Percentiles rank a stretch among this genome's conserved stretches.
Evolutionary conservation across 768 basidiomycete species (phyloP).

Genomic region (Candolleomyces efflorescens): DNA sequence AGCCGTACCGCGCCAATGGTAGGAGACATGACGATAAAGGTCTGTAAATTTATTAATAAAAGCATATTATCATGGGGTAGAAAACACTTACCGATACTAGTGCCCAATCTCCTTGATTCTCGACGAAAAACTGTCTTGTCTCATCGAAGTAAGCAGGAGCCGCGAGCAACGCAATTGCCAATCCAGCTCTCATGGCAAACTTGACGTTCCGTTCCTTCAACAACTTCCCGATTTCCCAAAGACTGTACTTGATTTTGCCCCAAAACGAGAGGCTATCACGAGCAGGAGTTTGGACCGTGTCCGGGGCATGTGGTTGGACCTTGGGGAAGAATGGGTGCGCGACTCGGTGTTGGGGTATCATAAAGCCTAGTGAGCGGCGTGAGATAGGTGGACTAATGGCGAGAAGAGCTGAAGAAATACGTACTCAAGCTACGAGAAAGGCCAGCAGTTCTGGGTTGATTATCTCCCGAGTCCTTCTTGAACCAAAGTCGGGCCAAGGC

Average conservation of each 20-base stretch:
- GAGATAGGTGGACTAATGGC: neutral
- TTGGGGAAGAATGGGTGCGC: constrained; percentile 73
- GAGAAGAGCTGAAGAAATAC: constrained; percentile 9
- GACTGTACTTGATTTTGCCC: constrained; percentile 58
- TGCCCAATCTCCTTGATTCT: constrained; percentile 93
- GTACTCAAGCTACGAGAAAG: constrained; percentile 35
- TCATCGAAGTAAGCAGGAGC: constrained; percentile 83
- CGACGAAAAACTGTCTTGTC: constrained; percentile 74
- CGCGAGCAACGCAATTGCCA: constrained; percentile 78
- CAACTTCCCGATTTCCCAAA: constrained; percentile 69
- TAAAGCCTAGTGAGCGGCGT: constrained; percentile 29
- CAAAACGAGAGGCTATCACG: constrained; percentile 52
- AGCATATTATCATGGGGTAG: neutral
- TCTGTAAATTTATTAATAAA: constrained; percentile 34
- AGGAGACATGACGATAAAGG: constrained; percentile 88
- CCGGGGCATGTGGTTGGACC: constrained; percentile 75
- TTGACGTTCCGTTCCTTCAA: constrained; percentile 73
- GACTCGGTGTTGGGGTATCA: constrained; percentile 44
- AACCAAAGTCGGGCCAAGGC: constrained; percentile 6
- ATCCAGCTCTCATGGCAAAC: constrained; percentile 85
- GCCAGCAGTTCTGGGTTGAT: constrained; percentile 2
- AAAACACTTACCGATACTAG: constrained; percentile 70
- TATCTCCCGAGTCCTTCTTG: constrained; percentile 1
- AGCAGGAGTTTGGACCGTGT: constrained; percentile 79
- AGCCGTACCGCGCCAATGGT: constrained; percentile 75